Evolutionary conservation across 2,329 filamentous ascomycete genomes (phyloP).

Genomic region (Colletotrichum tofieldiae): DNA sequence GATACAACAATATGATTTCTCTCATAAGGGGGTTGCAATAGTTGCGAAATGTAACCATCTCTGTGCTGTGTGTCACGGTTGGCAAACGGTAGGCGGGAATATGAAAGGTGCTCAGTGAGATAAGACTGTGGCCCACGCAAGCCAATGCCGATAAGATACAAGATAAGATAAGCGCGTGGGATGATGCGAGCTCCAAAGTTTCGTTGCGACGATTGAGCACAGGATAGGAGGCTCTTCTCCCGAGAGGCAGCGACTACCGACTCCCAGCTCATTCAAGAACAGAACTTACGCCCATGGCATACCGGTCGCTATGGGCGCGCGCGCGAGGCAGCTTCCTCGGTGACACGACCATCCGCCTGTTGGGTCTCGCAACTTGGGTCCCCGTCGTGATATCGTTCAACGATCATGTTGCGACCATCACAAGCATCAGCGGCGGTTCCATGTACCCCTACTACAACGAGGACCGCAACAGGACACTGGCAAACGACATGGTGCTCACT

Average conservation of each 20-base stretch:
- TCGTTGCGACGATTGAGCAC: slow-evolving; percentile 5
- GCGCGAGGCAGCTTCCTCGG: slow-evolving; percentile 48
- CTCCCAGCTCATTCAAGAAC: background rate
- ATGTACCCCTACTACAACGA: slow-evolving; percentile 87
- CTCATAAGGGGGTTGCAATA: background rate
- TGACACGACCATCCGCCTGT: slow-evolving; percentile 43
- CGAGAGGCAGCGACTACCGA: background rate
- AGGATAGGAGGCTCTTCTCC: background rate
- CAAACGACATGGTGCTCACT: slow-evolving; percentile 71
- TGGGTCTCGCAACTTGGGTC: slow-evolving; percentile 73
- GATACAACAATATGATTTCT: background rate
- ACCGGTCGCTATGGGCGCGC: slow-evolving; percentile 42
- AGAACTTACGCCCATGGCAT: slow-evolving; percentile 31
- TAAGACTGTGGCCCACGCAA: background rate
- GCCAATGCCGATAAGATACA: slow-evolving; percentile 12
- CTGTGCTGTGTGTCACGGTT: background rate
- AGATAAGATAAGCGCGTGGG: slow-evolving; percentile 34
- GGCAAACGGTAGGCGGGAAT: background rate
- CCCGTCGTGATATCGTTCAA: slow-evolving; percentile 75
- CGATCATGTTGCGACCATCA: slow-evolving; percentile 71
- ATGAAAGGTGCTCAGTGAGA: background rate
- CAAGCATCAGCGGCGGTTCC: slow-evolving; percentile 72
- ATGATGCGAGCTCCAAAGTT: slow-evolving; percentile 27
- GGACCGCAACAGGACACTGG: slow-evolving; percentile 70
- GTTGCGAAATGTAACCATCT: background rate